These are phyloP conservation scores for Takashimella koratensis DNA, from an alignment of 1,284 basidiomycete genomes.

Conservation along the genomic window DNA sequence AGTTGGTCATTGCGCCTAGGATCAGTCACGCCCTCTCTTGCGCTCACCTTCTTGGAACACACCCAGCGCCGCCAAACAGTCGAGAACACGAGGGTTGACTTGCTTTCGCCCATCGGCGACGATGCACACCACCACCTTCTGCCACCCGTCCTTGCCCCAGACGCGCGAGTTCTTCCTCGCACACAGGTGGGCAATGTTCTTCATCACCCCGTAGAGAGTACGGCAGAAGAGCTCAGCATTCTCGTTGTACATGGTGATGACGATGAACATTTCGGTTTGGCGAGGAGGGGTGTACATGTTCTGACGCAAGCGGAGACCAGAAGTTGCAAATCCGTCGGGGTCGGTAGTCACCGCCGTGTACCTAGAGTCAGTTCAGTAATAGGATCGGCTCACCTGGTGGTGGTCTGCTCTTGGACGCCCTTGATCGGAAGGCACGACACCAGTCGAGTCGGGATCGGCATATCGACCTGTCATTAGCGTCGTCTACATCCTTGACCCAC, in stretches of 20 bases:
- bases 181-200: slow-evolving; percentile 82
- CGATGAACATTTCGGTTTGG: slow-evolving; percentile 87
- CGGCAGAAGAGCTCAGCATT: slow-evolving; percentile 90
- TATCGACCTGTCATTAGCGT: no score
- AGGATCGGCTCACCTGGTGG: slow-evolving; percentile 60
- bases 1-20: slow-evolving; percentile 79
- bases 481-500: no score
- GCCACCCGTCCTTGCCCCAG: slow-evolving; percentile 96
- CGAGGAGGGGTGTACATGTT: slow-evolving; percentile 63
- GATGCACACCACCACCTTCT: slow-evolving; percentile 94
- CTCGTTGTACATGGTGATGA: slow-evolving; percentile 97
- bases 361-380: slow-evolving; percentile 24
- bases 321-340: slow-evolving; percentile 84
- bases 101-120: slow-evolving; percentile 92
- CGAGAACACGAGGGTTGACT: slow-evolving; percentile 87
- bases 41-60: slow-evolving; percentile 55
- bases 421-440: slow-evolving; percentile 67
- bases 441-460: slow-evolving; percentile 77
- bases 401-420: slow-evolving; percentile 77
- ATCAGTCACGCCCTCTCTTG: not conserved
- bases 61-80: slow-evolving; percentile 62
- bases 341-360: slow-evolving; percentile 86
- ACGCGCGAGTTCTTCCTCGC: slow-evolving; percentile 89
- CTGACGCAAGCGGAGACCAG: slow-evolving; percentile 80
- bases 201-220: slow-evolving; percentile 94